Evolutionary conservation across 2,329 filamentous ascomycete genomes (phyloP), one percentile per base, ranked within the genome.

Genomic region (Cladosporium sp.): DNA sequence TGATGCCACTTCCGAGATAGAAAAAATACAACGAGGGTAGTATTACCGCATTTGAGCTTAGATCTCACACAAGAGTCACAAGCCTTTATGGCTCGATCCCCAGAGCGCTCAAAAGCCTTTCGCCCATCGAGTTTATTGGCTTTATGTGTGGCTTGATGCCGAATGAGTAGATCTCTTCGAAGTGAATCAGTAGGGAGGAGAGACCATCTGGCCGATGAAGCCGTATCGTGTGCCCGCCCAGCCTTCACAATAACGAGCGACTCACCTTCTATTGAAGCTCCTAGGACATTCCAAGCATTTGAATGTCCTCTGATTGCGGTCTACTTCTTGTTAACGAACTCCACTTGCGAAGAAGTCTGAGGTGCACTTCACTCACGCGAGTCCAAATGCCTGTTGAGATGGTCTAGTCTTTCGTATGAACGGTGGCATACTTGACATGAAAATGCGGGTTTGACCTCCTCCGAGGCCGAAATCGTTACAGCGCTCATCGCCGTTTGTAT

Each of bases 51-150:
- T 49, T 65, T 68, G 13, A 66, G 56, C 51, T 66, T 68, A 7
- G 66, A 63, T 6, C 61, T 46, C 1, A 66, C 64, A 43, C 66
- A 67, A 3, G 63, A 46, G 52, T 66, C 61, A 49, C 65, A 68
- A n/a, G 66, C 65, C 52, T 61, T 62, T 3, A 58, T 56, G 3
- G 64, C 64, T 22, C 64, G 54, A 37, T 64, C 61, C 2, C 52
- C 49, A 4, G 56, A 42, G 14, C 62, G 55, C 53, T 59, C 59
- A 1, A 52, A 54, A 9, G 56, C 56, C 7, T 58, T 53, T 8
- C 58, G 56, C 11, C 58, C 62, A 37, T 60, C 56, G 18, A 56
- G 53, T 8, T 56, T 56, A 55, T 64, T 65, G 42, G 61, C 63
- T 7, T 56, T 56, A 46, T 68, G 65, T 1, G 58, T 60, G 1